Evolutionary conservation across 2,329 filamentous ascomycete genomes (phyloP).

Genomic region (Decorospora gaudefroyi): DNA sequence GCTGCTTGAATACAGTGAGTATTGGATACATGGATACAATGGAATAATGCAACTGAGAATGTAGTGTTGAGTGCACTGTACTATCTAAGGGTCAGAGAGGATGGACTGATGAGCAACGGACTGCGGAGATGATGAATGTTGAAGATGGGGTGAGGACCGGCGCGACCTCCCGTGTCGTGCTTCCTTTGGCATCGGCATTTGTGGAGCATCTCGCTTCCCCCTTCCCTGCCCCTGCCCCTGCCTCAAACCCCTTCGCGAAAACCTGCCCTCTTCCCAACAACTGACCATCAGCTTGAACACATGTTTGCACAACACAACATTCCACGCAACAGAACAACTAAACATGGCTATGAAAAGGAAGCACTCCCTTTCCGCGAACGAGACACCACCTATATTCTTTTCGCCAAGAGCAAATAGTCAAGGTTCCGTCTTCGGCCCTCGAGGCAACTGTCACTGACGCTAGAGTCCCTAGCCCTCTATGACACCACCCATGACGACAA

Average conservation of each 20-base stretch:
- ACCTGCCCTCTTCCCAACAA: slow-evolving; percentile 8
- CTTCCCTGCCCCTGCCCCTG: not conserved
- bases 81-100: not conserved
- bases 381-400: slow-evolving; percentile 46
- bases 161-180: slow-evolving; percentile 20
- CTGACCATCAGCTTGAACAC: slow-evolving; percentile 2
- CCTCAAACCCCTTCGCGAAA: slow-evolving; percentile 1
- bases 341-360: slow-evolving; percentile 43
- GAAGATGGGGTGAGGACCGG: slow-evolving; percentile 5
- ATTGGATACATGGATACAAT: too few species aligned
- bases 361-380: slow-evolving; percentile 22
- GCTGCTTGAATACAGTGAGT: too few species aligned
- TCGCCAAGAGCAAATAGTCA: slow-evolving; percentile 57
- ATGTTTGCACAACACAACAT: not conserved
- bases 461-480: slow-evolving; percentile 45
- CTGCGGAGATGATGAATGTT: slow-evolving; percentile 1
- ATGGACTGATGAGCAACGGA: not conserved
- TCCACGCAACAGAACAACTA: not conserved
- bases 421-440: slow-evolving; percentile 57
- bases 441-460: slow-evolving; percentile 53
- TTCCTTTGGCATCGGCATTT: slow-evolving; percentile 6
- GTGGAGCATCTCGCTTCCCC: slow-evolving; percentile 16
- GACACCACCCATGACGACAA: slow-evolving; percentile 58
- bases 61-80: not conserved
- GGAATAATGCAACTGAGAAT: too few species aligned